Base-by-base conservation (phyloP, 2,329 filamentous ascomycete genomes). In the Fusarium sp. region DNA sequence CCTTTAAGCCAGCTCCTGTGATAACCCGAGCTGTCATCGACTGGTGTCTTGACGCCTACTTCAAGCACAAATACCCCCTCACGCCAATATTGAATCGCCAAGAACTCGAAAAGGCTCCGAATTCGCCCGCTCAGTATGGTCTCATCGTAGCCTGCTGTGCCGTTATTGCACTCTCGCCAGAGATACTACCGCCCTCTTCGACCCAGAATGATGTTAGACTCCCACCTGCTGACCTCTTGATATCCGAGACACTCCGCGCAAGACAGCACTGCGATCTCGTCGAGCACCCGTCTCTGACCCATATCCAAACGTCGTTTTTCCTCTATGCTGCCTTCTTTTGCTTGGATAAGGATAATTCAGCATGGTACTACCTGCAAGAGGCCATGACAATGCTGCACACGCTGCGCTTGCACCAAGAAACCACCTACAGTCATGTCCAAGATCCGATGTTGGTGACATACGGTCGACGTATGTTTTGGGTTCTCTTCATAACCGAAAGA, bases 61-160 rank as follows among this genome's bases (percentile, higher is more conserved):
- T 75, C 41, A 67, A 57, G 25, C 72, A 75, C 46, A 75, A 75
- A 46, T 75, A 75, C 15, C 71, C 72, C 0, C 69, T 75, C 4
- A 75, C 72, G 14, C 73, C 73, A 0, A 70, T 75, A 13, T 21
- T 75, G 2, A 49, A 74, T 41, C 67, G 62, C 2, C 50, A 52
- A 9, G n/a, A 63, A 3, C 56, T 69, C 6, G 57, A 68, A 4
- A 49, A 61, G 15, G 21, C 1, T 0, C 50, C 10, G 19, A 45
- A 6, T 11, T 60, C 52, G 1, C 62, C 67, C 0, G 69, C 71
- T 11, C 54, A 68, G 3, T 74, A 74, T 9, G 64, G 61, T 3
- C 55, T 75, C 0, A 46, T 75, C 2, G 67, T 65, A 0, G 61
- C 73, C 0, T 69, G 70, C 4, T 75, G 73, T 7, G 67, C 73